phyloP scores from a whole-genome alignment of 2,329 filamentous ascomycete species.

The Clonostachys chloroleuca region DNA sequence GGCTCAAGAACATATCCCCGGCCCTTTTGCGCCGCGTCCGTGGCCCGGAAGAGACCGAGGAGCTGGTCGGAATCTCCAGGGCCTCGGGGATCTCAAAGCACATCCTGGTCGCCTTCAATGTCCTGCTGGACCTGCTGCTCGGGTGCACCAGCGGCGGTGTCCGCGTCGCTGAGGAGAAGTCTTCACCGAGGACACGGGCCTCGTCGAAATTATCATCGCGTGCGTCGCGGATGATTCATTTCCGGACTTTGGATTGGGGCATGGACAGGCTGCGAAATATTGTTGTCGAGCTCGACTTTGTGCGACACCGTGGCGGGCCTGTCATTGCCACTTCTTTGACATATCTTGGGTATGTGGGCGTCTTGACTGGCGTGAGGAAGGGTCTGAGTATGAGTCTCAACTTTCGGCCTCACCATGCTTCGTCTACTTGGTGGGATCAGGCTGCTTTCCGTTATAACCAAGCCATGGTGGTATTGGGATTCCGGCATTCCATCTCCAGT shows the following conservation, averaged over 20 bases:
- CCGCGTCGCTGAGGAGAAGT: constrained; percentile 4
- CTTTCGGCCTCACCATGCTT: no score
- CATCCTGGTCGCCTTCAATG: constrained; percentile 58
- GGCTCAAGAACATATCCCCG: constrained; percentile 18
- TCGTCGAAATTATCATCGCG: not conserved
- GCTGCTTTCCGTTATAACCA: no score
- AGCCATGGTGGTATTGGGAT: no score
- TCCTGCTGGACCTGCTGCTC: constrained; percentile 58
- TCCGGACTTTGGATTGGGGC: constrained; percentile 50
- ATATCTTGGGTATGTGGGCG: constrained; percentile 44
- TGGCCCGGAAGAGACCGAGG: constrained; percentile 51
- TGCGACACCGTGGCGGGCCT: constrained; percentile 20
- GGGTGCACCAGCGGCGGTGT: constrained; percentile 54
- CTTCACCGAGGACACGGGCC: not conserved
- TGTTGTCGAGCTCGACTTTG: constrained; percentile 46
- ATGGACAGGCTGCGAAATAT: constrained; percentile 45
- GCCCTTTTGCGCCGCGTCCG: constrained; percentile 39
- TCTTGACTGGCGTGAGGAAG: constrained; percentile 38
- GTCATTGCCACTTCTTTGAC: constrained; percentile 39
- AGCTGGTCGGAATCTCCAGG: constrained; percentile 53
- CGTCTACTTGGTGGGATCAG: no score
- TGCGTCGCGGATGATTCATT: constrained; percentile 40
- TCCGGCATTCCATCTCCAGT: no score
- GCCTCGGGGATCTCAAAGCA: constrained; percentile 49
- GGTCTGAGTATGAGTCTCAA: no score